Evolutionary conservation across 129 eudicot genomes (phyloP).

Genomic region (Artemisia annua): DNA sequence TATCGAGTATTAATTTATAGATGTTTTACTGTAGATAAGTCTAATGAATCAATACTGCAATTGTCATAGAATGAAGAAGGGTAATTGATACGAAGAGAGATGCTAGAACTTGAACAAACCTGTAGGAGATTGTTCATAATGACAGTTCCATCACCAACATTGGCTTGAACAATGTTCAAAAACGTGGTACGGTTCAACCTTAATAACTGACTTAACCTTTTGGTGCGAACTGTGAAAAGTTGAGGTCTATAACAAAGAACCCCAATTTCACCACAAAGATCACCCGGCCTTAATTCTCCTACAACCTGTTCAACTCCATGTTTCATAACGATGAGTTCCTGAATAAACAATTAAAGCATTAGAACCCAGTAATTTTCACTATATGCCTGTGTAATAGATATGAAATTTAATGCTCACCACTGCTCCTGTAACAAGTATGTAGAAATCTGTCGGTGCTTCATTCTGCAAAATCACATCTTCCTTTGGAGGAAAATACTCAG

Average conservation of each 20-base stretch:
- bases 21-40: too few relatives aligned
- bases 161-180: constrained; percentile 58
- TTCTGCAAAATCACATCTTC: constrained; percentile 84
- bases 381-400: neutral
- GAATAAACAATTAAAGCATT: constrained; percentile 17
- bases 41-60: neutral
- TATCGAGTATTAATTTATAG: too few relatives aligned
- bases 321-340: constrained; percentile 66
- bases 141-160: constrained; percentile 72
- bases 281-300: constrained; percentile 57
- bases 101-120: constrained; percentile 35
- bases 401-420: constrained; percentile 45
- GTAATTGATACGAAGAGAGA: neutral
- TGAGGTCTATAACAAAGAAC: constrained; percentile 82
- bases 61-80: neutral
- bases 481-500: constrained; percentile 81
- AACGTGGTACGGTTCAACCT: constrained; percentile 69
- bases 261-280: constrained; percentile 73
- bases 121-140: constrained; percentile 79
- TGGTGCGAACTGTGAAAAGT: constrained; percentile 69
- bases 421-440: constrained; percentile 77
- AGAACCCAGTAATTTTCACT: neutral
- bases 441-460: constrained; percentile 83
- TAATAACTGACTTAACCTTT: constrained; percentile 67
- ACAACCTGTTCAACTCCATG: constrained; percentile 69